Evolutionary conservation across 2,329 filamentous ascomycete species (phyloP).

Genomic region (Monosporascus sp.): DNA sequence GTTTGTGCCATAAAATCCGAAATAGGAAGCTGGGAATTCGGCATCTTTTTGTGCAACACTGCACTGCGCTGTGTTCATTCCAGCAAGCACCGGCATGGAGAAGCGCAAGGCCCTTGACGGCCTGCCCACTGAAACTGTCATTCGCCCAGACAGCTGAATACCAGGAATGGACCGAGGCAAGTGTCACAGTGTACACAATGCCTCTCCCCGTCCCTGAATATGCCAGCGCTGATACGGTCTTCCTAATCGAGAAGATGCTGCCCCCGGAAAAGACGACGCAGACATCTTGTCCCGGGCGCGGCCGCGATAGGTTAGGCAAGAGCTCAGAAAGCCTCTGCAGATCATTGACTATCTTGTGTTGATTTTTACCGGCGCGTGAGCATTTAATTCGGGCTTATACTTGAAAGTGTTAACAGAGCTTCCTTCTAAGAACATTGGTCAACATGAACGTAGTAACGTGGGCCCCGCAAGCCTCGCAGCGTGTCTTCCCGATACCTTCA

Average conservation of each 20-base stretch:
- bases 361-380: no score
- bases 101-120: no score
- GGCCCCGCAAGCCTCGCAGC: no score
- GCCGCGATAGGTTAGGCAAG: background rate
- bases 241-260: background rate
- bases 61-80: no score
- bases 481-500: no score
- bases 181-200: background rate
- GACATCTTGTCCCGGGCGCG: no score
- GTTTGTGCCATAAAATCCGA: constrained; percentile 13
- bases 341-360: background rate
- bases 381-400: background rate
- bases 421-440: background rate
- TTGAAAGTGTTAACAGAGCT: background rate
- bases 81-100: no score
- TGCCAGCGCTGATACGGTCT: background rate
- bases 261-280: no score
- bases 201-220: background rate
- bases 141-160: background rate
- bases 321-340: background rate
- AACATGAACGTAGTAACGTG: no score
- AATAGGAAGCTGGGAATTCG: constrained; percentile 20
- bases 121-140: background rate
- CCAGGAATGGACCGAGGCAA: no score
- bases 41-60: no score